Evolutionary conservation across 352 stramenopile genomes (phyloP), one percentile per base, ranked within the genome.

Genomic region (Lagenidium giganteum): DNA sequence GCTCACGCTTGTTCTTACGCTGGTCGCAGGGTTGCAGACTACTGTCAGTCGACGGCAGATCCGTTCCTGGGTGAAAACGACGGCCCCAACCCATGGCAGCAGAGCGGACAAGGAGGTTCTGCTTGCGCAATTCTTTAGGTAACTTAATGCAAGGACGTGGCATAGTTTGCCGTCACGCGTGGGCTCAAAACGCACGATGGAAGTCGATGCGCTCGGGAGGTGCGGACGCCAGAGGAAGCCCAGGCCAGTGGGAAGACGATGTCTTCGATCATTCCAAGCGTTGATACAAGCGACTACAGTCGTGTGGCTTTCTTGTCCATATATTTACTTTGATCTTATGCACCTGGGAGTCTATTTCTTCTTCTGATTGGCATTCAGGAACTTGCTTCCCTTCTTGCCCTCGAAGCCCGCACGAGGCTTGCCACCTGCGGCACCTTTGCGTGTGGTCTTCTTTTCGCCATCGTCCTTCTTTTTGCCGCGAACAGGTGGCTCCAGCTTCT

Each of bases 51-150:
- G 33, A 87, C 75, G 16, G 45, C 72, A 0, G 78, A 90, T 26
- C 74, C 78, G 37, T 86, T 90, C 40, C 63, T 90, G 14, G 78
- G 78, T 20, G 78, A 90, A 47, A 87, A 84, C 29, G 74, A 90
- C 13, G 59, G 67, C 3, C 65, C 70, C 4, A 90, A 90, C 55
- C 69, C 71, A 31, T 90, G 78, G 74, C 74, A 87, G 43, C 55
- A 70, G 41, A 86, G 59, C 40, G 61, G 72, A 27, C 78, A 87
- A 45, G 70, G 74, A 20, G 70, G 71, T 25, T 67, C 72, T 30
- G 61, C 70, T 33, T 90, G 78, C 43, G 67, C 58, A 37, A 87
- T 90, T 56, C 60, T 82, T 21, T 89, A 41, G 42, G 32, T 5
- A 8, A 41, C 39, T 8, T 21, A 14, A 16, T 22, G 11, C 12